Evolutionary conservation across 495 filamentous ascomycete genomes (phyloP).

Genomic region (Chaetomium tenue): DNA sequence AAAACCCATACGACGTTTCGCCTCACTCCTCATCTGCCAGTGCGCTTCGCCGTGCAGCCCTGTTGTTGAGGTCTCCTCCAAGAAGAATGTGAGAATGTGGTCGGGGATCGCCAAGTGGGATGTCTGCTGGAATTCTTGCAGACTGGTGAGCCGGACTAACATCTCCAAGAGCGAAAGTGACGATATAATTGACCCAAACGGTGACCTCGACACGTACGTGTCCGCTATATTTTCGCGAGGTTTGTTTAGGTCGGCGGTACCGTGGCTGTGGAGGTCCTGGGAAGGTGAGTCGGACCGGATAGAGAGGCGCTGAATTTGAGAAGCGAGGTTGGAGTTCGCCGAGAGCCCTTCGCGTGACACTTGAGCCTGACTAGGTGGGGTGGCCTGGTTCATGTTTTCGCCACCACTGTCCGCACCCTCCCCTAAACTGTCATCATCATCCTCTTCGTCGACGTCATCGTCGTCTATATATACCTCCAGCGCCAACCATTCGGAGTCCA

Average conservation of each 20-base stretch:
- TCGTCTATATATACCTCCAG: conserved; percentile 74
- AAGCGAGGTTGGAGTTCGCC: conserved; percentile 42
- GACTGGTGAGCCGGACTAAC: conserved; percentile 81
- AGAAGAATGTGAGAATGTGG: conserved; percentile 90
- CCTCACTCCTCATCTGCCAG: conserved; percentile 66
- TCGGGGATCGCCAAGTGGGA: conserved; percentile 93
- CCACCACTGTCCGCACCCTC: conserved; percentile 18
- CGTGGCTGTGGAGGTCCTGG: conserved; percentile 22
- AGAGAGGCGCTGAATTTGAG: conserved; percentile 43
- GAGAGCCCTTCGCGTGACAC: conserved; percentile 26
- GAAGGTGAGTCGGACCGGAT: conserved; percentile 36
- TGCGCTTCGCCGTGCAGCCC: conserved; percentile 70
- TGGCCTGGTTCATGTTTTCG: neutral
- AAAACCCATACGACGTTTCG: conserved; percentile 79
- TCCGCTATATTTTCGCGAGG: conserved; percentile 11
- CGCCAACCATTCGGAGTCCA: conserved; percentile 95
- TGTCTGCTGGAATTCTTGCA: conserved; percentile 96
- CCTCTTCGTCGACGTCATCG: conserved; percentile 30
- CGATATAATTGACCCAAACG: conserved; percentile 61
- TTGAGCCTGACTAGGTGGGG: neutral
- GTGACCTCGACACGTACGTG: conserved; percentile 35
- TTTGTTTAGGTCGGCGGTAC: conserved; percentile 11
- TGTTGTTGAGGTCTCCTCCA: conserved; percentile 75
- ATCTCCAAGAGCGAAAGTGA: conserved; percentile 93
- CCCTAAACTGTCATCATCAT: conserved; percentile 29